phyloP scores from a whole-genome alignment of 352 stramenopile species.

The Globisporangium viniferum region DNA sequence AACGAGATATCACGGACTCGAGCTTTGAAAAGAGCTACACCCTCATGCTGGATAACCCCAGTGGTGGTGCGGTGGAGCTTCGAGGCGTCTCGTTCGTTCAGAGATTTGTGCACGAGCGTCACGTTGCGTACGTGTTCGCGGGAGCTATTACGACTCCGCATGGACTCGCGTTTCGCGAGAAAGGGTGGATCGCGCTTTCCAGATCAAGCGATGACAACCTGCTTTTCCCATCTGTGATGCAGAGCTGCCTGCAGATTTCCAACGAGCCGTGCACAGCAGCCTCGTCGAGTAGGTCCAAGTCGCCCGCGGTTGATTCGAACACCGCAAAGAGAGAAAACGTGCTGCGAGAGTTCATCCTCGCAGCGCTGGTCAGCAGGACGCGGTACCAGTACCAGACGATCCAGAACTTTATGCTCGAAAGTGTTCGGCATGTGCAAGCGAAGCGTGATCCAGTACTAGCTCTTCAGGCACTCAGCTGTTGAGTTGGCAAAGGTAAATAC shows the following conservation, averaged over 20 bases:
- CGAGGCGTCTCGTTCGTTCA: conserved; percentile 11
- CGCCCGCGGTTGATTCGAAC: background rate
- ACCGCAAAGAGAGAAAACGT: background rate
- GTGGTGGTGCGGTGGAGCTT: background rate
- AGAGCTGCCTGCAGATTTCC: conserved; percentile 13
- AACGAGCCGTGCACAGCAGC: conserved; percentile 6
- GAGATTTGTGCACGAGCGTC: background rate
- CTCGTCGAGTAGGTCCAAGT: background rate
- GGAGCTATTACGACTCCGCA: background rate
- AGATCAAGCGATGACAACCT: background rate
- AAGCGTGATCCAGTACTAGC: background rate
- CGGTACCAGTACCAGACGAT: conserved; percentile 1
- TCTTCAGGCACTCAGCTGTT: background rate
- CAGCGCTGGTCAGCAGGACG: background rate
- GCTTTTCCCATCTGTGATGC: background rate
- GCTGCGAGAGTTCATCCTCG: conserved; percentile 1
- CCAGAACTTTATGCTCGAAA: conserved; percentile 1
- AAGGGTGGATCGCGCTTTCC: conserved; percentile 8
- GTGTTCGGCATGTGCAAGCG: background rate
- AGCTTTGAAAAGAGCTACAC: conserved; percentile 15
- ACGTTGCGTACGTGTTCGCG: conserved; percentile 6
- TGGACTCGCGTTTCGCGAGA: conserved; percentile 8
- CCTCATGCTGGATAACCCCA: background rate
- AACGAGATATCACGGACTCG: background rate
- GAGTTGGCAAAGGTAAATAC: background rate